phyloP scores from a whole-genome alignment of 202 grass and related monocot species.

The Zoysia matrella region DNA sequence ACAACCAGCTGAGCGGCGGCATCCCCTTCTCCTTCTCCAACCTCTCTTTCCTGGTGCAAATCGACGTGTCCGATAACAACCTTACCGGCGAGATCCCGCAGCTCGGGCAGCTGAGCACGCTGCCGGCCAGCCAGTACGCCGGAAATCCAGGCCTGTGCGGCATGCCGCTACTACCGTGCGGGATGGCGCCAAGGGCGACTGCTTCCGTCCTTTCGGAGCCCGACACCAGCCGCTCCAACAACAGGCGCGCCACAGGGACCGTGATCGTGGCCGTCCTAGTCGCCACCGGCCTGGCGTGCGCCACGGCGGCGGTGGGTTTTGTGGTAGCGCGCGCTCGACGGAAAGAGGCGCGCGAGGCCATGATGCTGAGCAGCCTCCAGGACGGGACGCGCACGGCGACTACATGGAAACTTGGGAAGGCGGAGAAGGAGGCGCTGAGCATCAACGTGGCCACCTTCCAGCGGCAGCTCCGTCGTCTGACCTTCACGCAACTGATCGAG shows the following conservation, averaged over 20 bases:
- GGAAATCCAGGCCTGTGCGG: constrained; percentile 87
- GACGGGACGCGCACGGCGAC: constrained; percentile 74
- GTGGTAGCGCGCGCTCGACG: constrained; percentile 58
- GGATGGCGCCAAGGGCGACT: constrained; percentile 40
- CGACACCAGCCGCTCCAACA: neutral
- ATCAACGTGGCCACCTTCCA: constrained; percentile 95
- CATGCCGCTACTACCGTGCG: constrained; percentile 72
- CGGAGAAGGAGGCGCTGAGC: constrained; percentile 86
- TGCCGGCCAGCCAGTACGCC: constrained; percentile 77
- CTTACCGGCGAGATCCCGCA: constrained; percentile 77
- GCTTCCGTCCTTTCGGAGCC: constrained; percentile 30
- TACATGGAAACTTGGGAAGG: constrained; percentile 81
- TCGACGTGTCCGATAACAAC: constrained; percentile 83
- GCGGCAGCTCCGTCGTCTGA: constrained; percentile 70
- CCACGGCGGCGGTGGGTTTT: constrained; percentile 39
- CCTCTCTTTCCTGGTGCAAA: constrained; percentile 92
- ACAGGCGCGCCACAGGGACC: neutral
- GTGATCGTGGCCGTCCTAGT: constrained; percentile 54
- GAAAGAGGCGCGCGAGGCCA: constrained; percentile 53
- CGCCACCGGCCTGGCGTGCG: constrained; percentile 52
- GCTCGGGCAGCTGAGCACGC: constrained; percentile 81
- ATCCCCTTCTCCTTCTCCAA: constrained; percentile 92
- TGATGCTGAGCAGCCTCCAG: constrained; percentile 78
- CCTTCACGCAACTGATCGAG: constrained; percentile 94
- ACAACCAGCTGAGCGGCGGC: constrained; percentile 62